Percentiles rank a stretch among this genome's conserved stretches.
Evolutionary conservation across 768 basidiomycete genomes (phyloP).

Genomic region (Nevesoporus exiguus): DNA sequence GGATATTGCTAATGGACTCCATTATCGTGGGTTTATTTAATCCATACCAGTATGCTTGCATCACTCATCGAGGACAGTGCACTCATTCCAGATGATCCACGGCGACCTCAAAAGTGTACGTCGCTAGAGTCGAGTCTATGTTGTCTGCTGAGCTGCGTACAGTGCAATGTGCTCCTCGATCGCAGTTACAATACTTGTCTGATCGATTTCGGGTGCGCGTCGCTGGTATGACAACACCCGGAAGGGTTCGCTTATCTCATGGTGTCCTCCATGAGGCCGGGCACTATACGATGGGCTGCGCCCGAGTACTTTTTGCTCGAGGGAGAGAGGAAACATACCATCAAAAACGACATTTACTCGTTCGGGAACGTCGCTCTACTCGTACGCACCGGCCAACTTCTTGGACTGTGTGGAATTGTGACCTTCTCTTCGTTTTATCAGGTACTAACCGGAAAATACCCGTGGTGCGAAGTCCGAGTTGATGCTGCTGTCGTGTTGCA

Average conservation of each 20-base stretch:
- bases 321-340: not conserved
- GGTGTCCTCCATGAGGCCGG: not conserved
- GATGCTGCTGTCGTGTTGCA: not conserved
- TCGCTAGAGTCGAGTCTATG: not conserved
- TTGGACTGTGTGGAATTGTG: not conserved
- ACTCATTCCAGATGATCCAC: constrained; percentile 2
- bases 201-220: constrained; percentile 3
- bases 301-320: constrained; percentile 1
- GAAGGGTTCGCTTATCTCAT: not conserved
- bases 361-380: not conserved
- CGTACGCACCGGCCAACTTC: not conserved
- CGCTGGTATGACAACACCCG: not conserved
- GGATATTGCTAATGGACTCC: constrained; percentile 6
- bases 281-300: constrained; percentile 7
- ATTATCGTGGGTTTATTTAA: not conserved
- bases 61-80: not conserved
- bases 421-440: not conserved
- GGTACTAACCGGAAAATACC: constrained; percentile 1
- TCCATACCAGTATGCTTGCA: not conserved
- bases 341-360: constrained; percentile 2
- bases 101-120: constrained; percentile 1
- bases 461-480: not conserved
- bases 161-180: constrained; percentile 8
- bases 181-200: not conserved
- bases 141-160: not conserved